Percentiles rank a stretch among this genome's conserved stretches.
Conservation (phyloP, 257 asterid genomes). For the Solanum corneliomulleri region DNA sequence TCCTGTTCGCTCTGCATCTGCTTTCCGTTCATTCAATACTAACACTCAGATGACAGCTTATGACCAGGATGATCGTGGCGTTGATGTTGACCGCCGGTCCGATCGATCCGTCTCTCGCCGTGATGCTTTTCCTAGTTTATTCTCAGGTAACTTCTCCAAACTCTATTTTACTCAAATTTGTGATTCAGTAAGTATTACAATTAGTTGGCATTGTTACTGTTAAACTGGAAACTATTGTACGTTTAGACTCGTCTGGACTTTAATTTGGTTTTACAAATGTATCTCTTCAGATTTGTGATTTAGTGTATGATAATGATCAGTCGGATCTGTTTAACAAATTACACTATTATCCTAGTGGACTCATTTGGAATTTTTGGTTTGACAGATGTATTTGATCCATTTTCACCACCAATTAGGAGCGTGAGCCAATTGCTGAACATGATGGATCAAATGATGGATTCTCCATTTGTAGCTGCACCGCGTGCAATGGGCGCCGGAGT, state of each 20-base stretch:
- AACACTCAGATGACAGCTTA: slow-evolving; percentile 16
- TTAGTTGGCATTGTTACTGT: background rate
- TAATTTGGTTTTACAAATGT: background rate
- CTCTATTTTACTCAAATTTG: background rate
- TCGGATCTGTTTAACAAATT: background rate
- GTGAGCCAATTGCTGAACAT: slow-evolving; percentile 56
- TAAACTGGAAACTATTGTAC: background rate
- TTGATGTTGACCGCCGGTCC: slow-evolving; percentile 14
- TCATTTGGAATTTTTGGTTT: background rate
- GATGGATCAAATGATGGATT: slow-evolving; percentile 54
- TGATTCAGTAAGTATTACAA: too few species aligned
- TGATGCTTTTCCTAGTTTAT: slow-evolving; percentile 13
- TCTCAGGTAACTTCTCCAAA: slow-evolving; percentile 11
- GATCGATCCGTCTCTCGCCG: slow-evolving; percentile 18
- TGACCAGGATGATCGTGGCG: slow-evolving; percentile 5
- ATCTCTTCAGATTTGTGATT: background rate
- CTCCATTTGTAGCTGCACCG: background rate
- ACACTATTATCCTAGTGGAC: background rate
- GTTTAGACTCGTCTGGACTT: background rate
- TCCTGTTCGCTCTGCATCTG: slow-evolving; percentile 10
- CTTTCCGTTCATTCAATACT: slow-evolving; percentile 16
- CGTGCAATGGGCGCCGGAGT: background rate
- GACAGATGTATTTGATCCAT: slow-evolving; percentile 53
- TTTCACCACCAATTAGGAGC: slow-evolving; percentile 39
- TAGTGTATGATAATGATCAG: background rate